phyloP scores from a whole-genome alignment of 2,329 filamentous ascomycete genomes.

The Xylaria sp. region DNA sequence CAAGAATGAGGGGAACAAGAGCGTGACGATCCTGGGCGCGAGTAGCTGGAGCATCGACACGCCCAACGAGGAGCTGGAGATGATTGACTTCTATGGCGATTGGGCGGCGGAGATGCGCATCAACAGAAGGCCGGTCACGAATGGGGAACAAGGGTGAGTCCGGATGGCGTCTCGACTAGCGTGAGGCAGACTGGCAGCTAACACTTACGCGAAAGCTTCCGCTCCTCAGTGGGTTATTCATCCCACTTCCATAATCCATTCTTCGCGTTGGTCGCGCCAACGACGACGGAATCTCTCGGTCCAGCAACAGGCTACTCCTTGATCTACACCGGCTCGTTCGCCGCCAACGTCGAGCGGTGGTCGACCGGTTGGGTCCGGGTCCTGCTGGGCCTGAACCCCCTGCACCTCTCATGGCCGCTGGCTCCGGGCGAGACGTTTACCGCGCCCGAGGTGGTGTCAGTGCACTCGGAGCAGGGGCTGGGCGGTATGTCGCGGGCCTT shows the following conservation, averaged over 20 bases:
- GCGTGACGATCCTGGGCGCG: conserved; percentile 58
- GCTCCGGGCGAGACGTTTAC: conserved; percentile 58
- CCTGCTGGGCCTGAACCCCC: conserved; percentile 61
- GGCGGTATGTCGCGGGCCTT: conserved; percentile 65
- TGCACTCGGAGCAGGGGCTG: conserved; percentile 61
- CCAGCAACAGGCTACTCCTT: conserved; percentile 68
- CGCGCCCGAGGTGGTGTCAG: conserved; percentile 64
- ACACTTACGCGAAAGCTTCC: conserved; percentile 50
- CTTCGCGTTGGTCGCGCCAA: conserved; percentile 57
- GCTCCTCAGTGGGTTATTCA: conserved; percentile 63
- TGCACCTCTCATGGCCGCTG: conserved; percentile 62
- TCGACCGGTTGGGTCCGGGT: conserved; percentile 65
- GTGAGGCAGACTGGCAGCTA: background rate
- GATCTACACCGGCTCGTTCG: conserved; percentile 66
- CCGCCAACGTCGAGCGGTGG: conserved; percentile 62
- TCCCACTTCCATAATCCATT: conserved; percentile 69
- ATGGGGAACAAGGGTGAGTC: conserved; percentile 56
- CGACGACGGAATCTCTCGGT: conserved; percentile 62
- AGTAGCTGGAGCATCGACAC: conserved; percentile 65
- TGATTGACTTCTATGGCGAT: conserved; percentile 65
- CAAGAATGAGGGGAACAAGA: conserved; percentile 57
- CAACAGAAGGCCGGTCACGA: conserved; percentile 57
- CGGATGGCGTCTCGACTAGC: too few relatives aligned
- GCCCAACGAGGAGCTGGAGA: conserved; percentile 61
- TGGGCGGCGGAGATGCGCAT: conserved; percentile 63